phyloP scores from a whole-genome alignment of 345 rosid species.

The Citrus trifoliata region DNA sequence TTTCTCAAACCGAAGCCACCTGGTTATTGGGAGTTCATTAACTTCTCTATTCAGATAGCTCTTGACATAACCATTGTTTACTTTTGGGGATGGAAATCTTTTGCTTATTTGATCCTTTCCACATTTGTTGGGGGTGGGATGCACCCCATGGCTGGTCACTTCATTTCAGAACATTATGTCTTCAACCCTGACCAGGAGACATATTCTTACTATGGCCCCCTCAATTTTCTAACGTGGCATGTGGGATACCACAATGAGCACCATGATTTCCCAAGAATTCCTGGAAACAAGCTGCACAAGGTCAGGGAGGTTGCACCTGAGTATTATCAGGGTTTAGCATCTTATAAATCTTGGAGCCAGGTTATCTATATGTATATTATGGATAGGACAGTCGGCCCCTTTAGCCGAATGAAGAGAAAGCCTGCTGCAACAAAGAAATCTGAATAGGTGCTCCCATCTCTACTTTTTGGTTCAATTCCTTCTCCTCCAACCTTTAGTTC shows the following conservation, averaged over 20 bases:
- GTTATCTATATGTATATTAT: constrained; percentile 79
- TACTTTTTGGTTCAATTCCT: neutral
- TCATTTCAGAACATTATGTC: constrained; percentile 84
- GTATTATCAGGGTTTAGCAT: constrained; percentile 56
- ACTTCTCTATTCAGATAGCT: constrained; percentile 48
- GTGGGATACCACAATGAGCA: constrained; percentile 94
- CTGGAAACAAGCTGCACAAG: constrained; percentile 73
- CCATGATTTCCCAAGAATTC: constrained; percentile 89
- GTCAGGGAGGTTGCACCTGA: constrained; percentile 87
- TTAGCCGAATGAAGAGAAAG: constrained; percentile 86
- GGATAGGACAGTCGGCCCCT: constrained; percentile 71
- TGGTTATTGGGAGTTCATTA: constrained; percentile 75
- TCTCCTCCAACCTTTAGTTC: neutral
- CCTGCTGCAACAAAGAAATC: constrained; percentile 41
- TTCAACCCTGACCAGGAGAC: constrained; percentile 85
- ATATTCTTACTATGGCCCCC: constrained; percentile 83
- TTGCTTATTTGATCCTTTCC: constrained; percentile 71
- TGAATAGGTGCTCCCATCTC: constrained; percentile 32
- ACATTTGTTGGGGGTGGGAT: constrained; percentile 91
- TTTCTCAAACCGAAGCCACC: constrained; percentile 88
- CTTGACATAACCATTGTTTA: constrained; percentile 53
- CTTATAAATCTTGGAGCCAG: constrained; percentile 82
- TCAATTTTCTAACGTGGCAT: constrained; percentile 73
- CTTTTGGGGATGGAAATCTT: constrained; percentile 69
- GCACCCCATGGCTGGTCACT: constrained; percentile 94